Conservation (phyloP, 2,329 filamentous ascomycete species). For the Aspergillus sp. region DNA sequence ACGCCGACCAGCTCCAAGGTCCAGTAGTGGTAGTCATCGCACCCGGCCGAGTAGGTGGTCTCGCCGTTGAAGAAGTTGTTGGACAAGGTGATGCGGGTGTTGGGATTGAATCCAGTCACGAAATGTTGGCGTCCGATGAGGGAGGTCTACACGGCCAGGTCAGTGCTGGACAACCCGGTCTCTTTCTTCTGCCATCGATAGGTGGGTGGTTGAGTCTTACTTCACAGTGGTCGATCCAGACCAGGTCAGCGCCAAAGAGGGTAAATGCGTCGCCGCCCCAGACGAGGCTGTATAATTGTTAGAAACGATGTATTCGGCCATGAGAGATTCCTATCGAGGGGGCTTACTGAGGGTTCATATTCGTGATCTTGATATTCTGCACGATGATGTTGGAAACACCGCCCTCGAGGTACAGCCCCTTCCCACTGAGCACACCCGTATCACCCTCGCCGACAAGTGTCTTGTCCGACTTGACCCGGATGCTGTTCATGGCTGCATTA, state of each 20-base stretch:
- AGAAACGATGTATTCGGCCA: too few species aligned
- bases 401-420: slow-evolving; percentile 53
- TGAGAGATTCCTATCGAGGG: too few species aligned
- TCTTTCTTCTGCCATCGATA: background rate
- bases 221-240: slow-evolving; percentile 55
- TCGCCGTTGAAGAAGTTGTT: slow-evolving; percentile 60
- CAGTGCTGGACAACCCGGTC: slow-evolving; percentile 23
- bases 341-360: slow-evolving; percentile 56
- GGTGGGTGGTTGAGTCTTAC: slow-evolving; percentile 28
- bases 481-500: slow-evolving; percentile 53
- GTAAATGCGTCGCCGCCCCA: slow-evolving; percentile 62
- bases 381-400: slow-evolving; percentile 59
- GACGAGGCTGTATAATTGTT: slow-evolving; percentile 30
- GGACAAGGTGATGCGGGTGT: slow-evolving; percentile 58
- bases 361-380: slow-evolving; percentile 35
- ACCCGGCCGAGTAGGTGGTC: slow-evolving; percentile 56
- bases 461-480: slow-evolving; percentile 59
- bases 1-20: slow-evolving; percentile 57
- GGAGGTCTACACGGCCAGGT: slow-evolving; percentile 59
- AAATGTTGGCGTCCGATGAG: slow-evolving; percentile 61
- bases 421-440: slow-evolving; percentile 58
- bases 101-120: slow-evolving; percentile 55
- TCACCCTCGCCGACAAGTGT: slow-evolving; percentile 54
- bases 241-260: slow-evolving; percentile 42
- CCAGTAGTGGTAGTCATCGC: slow-evolving; percentile 62